Base-by-base conservation (phyloP, 1,284 basidiomycete genomes). In the Sphaerobolus stellatus region DNA sequence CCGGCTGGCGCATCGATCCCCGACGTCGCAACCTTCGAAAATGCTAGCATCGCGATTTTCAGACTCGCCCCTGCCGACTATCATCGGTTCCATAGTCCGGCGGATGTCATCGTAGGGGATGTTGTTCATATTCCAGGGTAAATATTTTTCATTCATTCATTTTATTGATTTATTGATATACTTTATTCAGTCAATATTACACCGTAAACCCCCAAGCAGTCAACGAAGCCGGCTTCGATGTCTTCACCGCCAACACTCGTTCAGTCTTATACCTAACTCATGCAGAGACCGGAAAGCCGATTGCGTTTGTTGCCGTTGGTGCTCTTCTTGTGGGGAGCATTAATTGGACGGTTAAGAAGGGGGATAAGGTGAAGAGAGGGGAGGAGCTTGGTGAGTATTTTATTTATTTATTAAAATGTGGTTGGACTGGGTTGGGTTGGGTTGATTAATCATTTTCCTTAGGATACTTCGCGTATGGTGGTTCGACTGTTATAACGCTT, bases 61-160 rank as follows among this genome's bases (percentile, higher is more conserved):
- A 79, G 88, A 20, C 78, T 92, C 16, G 89, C 90, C 0, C 91
- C 90, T 0, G 82, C 86, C 33, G 92, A 94, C 66, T 94, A 93
- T 62, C 91, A 93, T 65, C 82, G 91, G 22, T 94, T 91, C 77
- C 92, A 94, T 63, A 82, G 81, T 27, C 91, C 90, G 1, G 75
- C 87, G 25, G 83, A 87, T 52, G 76, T 72, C 24, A 61, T 83
- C 25, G 64, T 73, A 2, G 75, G 74, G 18, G 74, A 77, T n/a
- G 68, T 78, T 3, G 75, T 70, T 3, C 71, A 80, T 53, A 73
- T 88, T 4, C 33, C 40, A 33, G 54, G 54, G 54, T 56, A 18
- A 16, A 48, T 56, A 6, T n/a, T 22, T 50, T 70, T 68, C 47
- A 73, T 78, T 47, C 58, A 65, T 5, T 76, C 16, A 56, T 52